A percentile compares a stretch with the other conserved stretches of the same genome.
phyloP scores from a whole-genome alignment of 495 filamentous ascomycete genomes.

The Haplographium delicatum region DNA sequence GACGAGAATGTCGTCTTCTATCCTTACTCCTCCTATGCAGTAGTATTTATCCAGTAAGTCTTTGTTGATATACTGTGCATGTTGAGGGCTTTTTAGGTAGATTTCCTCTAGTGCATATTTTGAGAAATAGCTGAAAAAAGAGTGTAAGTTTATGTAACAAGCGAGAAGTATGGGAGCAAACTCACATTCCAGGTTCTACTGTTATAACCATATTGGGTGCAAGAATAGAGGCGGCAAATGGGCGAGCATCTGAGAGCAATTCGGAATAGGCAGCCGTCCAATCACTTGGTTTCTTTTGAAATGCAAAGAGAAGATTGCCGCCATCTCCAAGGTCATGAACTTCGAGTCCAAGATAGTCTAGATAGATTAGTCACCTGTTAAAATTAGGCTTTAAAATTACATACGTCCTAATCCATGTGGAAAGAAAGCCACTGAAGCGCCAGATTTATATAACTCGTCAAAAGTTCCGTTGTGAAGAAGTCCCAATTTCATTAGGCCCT shows the following conservation, averaged over 20 bases:
- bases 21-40: slow-evolving; percentile 78
- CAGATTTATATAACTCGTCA: slow-evolving; percentile 59
- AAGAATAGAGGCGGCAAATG: slow-evolving; percentile 63
- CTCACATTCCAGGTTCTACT: slow-evolving; percentile 73
- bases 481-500: slow-evolving; percentile 64
- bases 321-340: slow-evolving; percentile 65
- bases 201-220: slow-evolving; percentile 84
- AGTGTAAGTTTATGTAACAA: slow-evolving; percentile 25
- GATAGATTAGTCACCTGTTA: slow-evolving; percentile 39
- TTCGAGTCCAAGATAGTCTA: slow-evolving; percentile 80
- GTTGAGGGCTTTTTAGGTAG: slow-evolving; percentile 56
- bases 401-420: slow-evolving; percentile 65
- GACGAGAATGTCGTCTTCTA: slow-evolving; percentile 88
- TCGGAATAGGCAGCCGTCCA: slow-evolving; percentile 7
- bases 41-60: slow-evolving; percentile 66
- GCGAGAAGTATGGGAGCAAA: neutral
- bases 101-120: slow-evolving; percentile 53
- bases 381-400: neutral
- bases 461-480: slow-evolving; percentile 53
- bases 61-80: slow-evolving; percentile 68
- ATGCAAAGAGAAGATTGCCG: slow-evolving; percentile 18
- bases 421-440: slow-evolving; percentile 76
- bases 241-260: slow-evolving; percentile 56
- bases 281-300: neutral
- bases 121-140: slow-evolving; percentile 51